Percentiles rank a stretch among this genome's conserved stretches.
These are phyloP conservation scores for Lasiosphaeria hispida DNA, from an alignment of 495 filamentous ascomycete species.

Conservation along the genomic window DNA sequence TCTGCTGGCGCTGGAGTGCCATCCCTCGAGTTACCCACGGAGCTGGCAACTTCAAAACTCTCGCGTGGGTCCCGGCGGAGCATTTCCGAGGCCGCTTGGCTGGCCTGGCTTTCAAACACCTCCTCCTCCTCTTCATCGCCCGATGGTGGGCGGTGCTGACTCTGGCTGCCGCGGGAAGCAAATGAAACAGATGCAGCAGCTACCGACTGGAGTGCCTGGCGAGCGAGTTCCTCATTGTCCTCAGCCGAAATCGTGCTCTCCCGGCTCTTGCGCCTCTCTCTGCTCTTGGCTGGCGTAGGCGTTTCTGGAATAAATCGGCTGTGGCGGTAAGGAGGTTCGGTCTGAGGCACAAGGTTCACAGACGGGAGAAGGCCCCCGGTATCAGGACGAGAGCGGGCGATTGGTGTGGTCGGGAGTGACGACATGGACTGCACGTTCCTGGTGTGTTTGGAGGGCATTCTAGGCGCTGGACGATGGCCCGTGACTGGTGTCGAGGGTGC, in stretches of 20 bases:
- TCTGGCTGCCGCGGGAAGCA: constrained; percentile 39
- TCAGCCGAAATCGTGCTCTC: constrained; percentile 89
- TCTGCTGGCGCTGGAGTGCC: constrained; percentile 43
- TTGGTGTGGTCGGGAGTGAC: constrained; percentile 76
- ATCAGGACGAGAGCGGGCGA: constrained; percentile 42
- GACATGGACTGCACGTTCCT: constrained; percentile 73
- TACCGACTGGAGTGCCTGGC: constrained; percentile 54
- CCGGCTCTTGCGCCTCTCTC: constrained; percentile 57
- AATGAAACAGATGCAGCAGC: constrained; percentile 38
- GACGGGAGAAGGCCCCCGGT: constrained; percentile 50
- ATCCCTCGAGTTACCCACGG: constrained; percentile 40
- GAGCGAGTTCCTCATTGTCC: constrained; percentile 63
- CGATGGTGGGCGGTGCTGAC: constrained; percentile 15
- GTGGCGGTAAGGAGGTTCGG: constrained; percentile 46
- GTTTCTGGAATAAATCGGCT: constrained; percentile 32
- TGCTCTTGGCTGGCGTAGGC: constrained; percentile 17
- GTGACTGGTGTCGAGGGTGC: constrained; percentile 61
- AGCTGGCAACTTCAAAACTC: constrained; percentile 47
- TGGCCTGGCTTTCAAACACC: constrained; percentile 49
- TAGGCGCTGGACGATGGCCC: constrained; percentile 39
- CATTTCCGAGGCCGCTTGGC: constrained; percentile 56
- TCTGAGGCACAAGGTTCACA: constrained; percentile 56
- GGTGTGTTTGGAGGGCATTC: constrained; percentile 55
- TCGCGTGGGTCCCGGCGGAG: constrained; percentile 51
- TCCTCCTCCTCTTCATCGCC: constrained; percentile 37